These are phyloP conservation scores for Magnolia officinalis DNA, from an alignment of 164 flowering plant species.

Conservation along the genomic window DNA sequence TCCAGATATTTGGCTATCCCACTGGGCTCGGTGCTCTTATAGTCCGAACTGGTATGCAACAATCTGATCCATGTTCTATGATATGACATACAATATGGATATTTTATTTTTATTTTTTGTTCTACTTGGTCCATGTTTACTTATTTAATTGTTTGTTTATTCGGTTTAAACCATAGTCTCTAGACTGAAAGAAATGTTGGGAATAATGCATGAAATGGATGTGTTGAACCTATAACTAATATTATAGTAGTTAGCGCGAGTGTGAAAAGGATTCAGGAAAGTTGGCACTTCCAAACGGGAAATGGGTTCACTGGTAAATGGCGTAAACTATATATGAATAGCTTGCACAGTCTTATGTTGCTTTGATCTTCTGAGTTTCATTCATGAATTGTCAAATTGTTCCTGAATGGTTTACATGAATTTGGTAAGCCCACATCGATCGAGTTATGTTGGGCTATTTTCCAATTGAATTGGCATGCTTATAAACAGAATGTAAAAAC, in stretches of 20 bases:
- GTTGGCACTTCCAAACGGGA: neutral
- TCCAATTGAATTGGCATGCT: too few species aligned
- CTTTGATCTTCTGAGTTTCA: too few species aligned
- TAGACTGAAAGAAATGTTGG: too few species aligned
- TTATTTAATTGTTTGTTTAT: neutral
- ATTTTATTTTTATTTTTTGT: too few species aligned
- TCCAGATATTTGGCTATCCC: constrained; percentile 92
- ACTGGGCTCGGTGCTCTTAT: constrained; percentile 98
- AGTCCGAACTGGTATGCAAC: constrained; percentile 55
- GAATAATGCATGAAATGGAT: neutral
- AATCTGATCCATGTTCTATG: neutral
- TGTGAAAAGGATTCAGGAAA: neutral
- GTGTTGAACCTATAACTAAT: neutral
- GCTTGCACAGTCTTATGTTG: too few species aligned
- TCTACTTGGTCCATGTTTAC: neutral
- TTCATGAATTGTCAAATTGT: too few species aligned
- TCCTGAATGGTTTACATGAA: too few species aligned
- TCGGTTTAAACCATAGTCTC: neutral
- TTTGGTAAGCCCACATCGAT: too few species aligned
- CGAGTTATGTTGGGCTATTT: too few species aligned
- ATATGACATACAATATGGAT: neutral
- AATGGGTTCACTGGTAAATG: neutral
- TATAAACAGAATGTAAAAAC: too few species aligned
- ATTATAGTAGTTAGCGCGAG: neutral
- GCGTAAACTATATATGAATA: neutral